Evolutionary conservation across 345 rosid species (phyloP).

Genomic region (Carallia brachiata): DNA sequence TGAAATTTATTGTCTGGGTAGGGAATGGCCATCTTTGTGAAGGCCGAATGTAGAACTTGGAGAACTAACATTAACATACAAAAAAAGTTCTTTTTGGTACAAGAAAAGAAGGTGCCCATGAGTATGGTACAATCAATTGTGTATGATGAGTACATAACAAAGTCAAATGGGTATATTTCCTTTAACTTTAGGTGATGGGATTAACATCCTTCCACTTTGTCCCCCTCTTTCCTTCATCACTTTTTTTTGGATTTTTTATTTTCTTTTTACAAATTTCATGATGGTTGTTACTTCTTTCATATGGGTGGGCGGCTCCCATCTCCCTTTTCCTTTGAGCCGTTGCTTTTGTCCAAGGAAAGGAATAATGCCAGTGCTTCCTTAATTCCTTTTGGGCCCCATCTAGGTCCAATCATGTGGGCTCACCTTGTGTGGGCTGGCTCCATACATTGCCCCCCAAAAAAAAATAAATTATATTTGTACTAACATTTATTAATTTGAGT

Average conservation of each 20-base stretch:
- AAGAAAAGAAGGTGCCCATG: neutral
- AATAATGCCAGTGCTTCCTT: constrained; percentile 44
- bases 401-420: constrained; percentile 47
- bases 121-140: constrained; percentile 47
- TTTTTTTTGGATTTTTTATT: constrained; percentile 7
- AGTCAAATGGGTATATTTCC: constrained; percentile 48
- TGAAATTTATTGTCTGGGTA: neutral
- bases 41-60: neutral
- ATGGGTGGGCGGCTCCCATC: constrained; percentile 41
- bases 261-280: neutral
- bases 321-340: constrained; percentile 33
- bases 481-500: too few species aligned
- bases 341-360: constrained; percentile 55
- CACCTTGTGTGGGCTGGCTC: constrained; percentile 33
- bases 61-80: neutral
- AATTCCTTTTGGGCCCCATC: constrained; percentile 48
- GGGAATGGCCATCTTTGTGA: neutral
- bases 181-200: constrained; percentile 75
- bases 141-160: constrained; percentile 47
- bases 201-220: constrained; percentile 97
- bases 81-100: neutral
- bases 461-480: too few species aligned
- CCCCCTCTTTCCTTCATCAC: constrained; percentile 30
- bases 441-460: neutral
- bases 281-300: neutral